phyloP scores from a whole-genome alignment of 2,329 filamentous ascomycete genomes.

The Ophiostoma tasmaniense region DNA sequence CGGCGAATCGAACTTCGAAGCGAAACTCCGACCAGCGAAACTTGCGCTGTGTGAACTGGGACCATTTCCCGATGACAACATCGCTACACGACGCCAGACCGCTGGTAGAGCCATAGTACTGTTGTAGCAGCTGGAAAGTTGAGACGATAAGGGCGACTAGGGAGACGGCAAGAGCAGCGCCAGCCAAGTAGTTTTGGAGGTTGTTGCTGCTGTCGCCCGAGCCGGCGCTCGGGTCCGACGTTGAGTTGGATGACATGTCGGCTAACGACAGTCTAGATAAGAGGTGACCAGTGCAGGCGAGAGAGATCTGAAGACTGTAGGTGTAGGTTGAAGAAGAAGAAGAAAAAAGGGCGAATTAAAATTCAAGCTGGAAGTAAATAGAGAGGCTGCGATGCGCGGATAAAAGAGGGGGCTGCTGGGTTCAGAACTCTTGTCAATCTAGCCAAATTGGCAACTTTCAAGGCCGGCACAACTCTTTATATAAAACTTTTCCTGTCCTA shows the following conservation, averaged over 20 bases:
- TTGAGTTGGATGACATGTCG: constrained; percentile 6
- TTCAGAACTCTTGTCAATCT: constrained; percentile 35
- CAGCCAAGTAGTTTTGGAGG: constrained; percentile 31
- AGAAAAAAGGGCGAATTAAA: not conserved
- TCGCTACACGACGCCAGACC: constrained; percentile 41
- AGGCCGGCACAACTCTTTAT: not conserved
- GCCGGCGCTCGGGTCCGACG: not conserved
- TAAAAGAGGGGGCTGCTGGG: not conserved
- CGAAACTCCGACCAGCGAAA: constrained; percentile 37
- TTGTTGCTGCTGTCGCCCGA: constrained; percentile 7
- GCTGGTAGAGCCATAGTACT: constrained; percentile 41
- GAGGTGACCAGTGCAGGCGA: not conserved
- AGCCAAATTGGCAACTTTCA: constrained; percentile 38
- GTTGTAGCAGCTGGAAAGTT: constrained; percentile 40
- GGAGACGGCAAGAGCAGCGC: constrained; percentile 39
- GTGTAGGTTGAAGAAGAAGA: not conserved
- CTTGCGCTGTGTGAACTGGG: constrained; percentile 31
- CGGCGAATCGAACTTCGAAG: constrained; percentile 40
- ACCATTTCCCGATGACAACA: constrained; percentile 41
- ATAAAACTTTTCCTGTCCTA: not conserved
- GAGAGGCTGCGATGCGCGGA: not conserved
- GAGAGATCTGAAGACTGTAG: not conserved
- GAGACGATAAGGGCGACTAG: constrained; percentile 39
- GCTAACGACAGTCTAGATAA: not conserved
- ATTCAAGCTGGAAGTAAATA: not conserved